Percentiles rank a stretch among this genome's conserved stretches.
These are phyloP conservation scores for Casuarina equisetifolia DNA, from an alignment of 306 rosid species.

Conservation along the genomic window DNA sequence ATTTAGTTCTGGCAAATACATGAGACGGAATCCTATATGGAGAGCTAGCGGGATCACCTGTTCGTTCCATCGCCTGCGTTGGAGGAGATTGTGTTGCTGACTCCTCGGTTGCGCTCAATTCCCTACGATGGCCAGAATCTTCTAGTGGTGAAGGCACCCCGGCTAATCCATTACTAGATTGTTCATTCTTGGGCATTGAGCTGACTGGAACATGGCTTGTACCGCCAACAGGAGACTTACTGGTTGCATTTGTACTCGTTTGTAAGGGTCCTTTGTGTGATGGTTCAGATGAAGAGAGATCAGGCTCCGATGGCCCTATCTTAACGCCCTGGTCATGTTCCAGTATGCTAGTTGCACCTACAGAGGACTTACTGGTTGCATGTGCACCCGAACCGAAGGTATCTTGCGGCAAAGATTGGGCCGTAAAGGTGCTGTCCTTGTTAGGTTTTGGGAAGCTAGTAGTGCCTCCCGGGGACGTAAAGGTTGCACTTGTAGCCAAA, in stretches of 20 bases:
- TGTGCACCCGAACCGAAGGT: too few species aligned
- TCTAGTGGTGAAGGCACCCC: constrained; percentile 7
- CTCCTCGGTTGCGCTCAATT: constrained; percentile 17
- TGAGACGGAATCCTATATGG: constrained; percentile 61
- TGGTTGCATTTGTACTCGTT: constrained; percentile 8
- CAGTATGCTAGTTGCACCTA: too few species aligned
- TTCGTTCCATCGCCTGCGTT: constrained; percentile 68
- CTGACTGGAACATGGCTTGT: constrained; percentile 25
- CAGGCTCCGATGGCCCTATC: not conserved
- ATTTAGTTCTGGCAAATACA: constrained; percentile 65
- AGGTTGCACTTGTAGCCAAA: not conserved
- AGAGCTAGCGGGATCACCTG: constrained; percentile 31
- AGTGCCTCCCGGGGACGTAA: not conserved
- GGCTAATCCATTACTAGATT: constrained; percentile 5
- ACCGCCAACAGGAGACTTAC: not conserved
- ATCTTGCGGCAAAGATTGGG: too few species aligned
- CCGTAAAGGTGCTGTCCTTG: too few species aligned
- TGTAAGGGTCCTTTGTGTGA: not conserved
- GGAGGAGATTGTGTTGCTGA: constrained; percentile 55
- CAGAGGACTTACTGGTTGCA: too few species aligned
- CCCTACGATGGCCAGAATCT: constrained; percentile 18
- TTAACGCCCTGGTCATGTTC: too few species aligned
- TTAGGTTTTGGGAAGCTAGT: not conserved
- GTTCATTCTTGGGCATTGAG: constrained; percentile 30
- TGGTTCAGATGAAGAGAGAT: constrained; percentile 6